Base-by-base conservation (phyloP, 1,284 basidiomycete genomes). In the Sporisorium scitamineum region DNA sequence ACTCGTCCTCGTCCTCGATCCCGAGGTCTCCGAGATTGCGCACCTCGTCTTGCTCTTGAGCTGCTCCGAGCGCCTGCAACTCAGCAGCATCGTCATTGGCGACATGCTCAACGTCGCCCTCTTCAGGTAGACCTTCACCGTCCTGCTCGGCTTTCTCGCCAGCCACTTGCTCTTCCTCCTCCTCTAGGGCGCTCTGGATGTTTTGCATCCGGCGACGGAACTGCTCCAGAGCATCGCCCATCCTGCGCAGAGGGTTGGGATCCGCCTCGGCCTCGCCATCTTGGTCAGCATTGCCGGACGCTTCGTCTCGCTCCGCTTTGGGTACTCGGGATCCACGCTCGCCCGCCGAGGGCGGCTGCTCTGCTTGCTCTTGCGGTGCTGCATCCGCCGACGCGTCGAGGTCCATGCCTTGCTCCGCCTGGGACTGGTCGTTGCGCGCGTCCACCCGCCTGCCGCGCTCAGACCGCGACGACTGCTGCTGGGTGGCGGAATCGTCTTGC, bases 31-130 rank as follows among this genome's bases (percentile, higher is more conserved):
- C 90, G 54, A 97, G 88, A 81, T 92, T 93, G 37, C 93, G 91
- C 37, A 90, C 90, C 54, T 82, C 79, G 55, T 82, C 80, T 27
- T 95, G 93, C 50, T 83, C 80, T 37, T 80, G 70, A 0, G 95
- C 92, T 1, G 93, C 91, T 6, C 95, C 96, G 13, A 98, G 89
- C 0, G 95, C 94, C 85, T 98, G 94, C 89, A 93, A 92, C 56
- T 93, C 90, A 52, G 92, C 88, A 62, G 91, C 90, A 14, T 87
- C 87, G 52, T 88, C 88, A 9, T 92, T 90, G 22, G 89, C 90
- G n/a, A 93, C 87, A 85, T 97, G 95, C 84, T 97, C 94, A 22
- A 97, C 88, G 54, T 89, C 88, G 39, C 78, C 76, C 4, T 81
- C 78, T 20, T 85, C 73, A 9, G 80, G 76, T 53, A 82, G 52